These are phyloP conservation scores for Backusella mclennaniae DNA, from an alignment of 192 early-diverging fungal species.

Conservation along the genomic window DNA sequence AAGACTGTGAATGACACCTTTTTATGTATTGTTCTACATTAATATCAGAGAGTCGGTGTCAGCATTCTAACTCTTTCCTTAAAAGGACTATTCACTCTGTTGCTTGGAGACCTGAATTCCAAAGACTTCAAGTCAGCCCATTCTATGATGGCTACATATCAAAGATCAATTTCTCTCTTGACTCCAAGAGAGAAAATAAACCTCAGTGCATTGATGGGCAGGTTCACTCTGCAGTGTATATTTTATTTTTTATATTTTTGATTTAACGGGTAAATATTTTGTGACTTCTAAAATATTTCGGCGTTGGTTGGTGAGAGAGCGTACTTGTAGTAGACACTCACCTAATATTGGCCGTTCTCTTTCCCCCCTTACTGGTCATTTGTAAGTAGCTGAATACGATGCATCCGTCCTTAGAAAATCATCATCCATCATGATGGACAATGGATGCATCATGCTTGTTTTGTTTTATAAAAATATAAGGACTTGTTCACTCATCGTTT, in stretches of 20 bases:
- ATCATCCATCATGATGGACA: background rate
- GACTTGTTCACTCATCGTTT: background rate
- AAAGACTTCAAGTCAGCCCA: no score
- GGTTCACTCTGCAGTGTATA: no score
- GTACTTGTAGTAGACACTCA: background rate
- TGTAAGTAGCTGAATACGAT: conserved; percentile 5
- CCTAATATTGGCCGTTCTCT: conserved; percentile 16
- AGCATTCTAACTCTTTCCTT: no score
- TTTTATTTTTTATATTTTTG: background rate
- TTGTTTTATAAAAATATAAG: background rate
- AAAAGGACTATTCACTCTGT: no score
- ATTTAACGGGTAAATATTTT: no score
- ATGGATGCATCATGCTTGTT: background rate
- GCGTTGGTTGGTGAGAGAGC: background rate
- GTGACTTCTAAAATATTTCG: background rate
- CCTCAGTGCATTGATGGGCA: no score
- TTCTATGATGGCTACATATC: background rate
- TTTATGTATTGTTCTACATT: no score
- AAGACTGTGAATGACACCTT: no score
- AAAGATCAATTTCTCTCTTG: no score
- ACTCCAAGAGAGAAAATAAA: no score
- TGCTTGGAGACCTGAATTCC: no score
- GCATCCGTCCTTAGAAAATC: conserved; percentile 3
- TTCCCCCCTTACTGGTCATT: conserved; percentile 25
- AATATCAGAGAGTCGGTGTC: no score